phyloP scores from a whole-genome alignment of 371 early-diverging fungal species.

The Apophysomyces sp. region DNA sequence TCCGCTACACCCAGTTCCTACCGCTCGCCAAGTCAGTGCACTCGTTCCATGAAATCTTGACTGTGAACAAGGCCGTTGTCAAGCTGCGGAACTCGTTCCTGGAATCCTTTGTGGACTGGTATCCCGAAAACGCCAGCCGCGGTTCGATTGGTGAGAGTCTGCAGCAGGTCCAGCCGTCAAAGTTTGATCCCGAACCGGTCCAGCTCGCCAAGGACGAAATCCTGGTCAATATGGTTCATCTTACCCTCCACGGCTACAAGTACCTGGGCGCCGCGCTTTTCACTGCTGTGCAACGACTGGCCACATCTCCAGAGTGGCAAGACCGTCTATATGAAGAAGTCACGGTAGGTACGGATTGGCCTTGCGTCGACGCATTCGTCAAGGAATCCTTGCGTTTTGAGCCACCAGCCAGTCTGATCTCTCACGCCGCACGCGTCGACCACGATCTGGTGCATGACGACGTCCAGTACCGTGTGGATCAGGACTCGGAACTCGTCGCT shows the following conservation, averaged over 20 bases:
- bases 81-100: conserved; percentile 7
- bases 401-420: conserved; percentile 23
- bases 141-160: conserved; percentile 16
- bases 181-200: conserved; percentile 33
- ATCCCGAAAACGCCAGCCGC: neutral
- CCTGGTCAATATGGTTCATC: conserved; percentile 32
- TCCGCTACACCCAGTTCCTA: conserved; percentile 27
- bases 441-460: conserved; percentile 22
- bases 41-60: neutral
- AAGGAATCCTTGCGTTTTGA: conserved; percentile 36
- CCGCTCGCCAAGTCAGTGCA: neutral
- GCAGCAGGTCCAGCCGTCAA: conserved; percentile 25
- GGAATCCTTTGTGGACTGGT: conserved; percentile 4
- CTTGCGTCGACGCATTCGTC: conserved; percentile 26
- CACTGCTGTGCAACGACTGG: conserved; percentile 37
- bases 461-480: conserved; percentile 29
- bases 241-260: conserved; percentile 36
- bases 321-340: conserved; percentile 6
- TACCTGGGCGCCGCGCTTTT: conserved; percentile 33
- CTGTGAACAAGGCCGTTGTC: neutral
- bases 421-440: conserved; percentile 36
- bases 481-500: conserved; percentile 20
- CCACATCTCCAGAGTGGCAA: conserved; percentile 33
- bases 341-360: conserved; percentile 1
- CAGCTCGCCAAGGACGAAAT: conserved; percentile 37